Conservation (phyloP, 768 basidiomycete genomes). For the Favolaschia claudopus region DNA sequence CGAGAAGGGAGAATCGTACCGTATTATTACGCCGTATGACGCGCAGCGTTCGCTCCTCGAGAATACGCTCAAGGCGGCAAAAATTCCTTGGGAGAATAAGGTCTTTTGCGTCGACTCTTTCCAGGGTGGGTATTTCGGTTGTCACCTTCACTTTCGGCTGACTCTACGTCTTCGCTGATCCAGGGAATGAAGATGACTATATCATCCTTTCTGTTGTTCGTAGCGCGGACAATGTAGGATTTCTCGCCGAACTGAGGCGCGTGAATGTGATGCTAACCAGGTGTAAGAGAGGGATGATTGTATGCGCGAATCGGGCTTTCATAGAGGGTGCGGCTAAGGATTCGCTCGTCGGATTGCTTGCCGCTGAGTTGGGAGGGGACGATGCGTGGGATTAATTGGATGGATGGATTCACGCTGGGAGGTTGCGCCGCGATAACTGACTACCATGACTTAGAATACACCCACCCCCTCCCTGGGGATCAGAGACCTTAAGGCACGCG, state of each 20-base stretch:
- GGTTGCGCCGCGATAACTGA: no score
- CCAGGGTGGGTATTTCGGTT: conserved; percentile 57
- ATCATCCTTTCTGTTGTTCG: conserved; percentile 61
- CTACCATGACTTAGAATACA: no score
- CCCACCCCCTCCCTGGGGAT: no score
- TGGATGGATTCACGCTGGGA: no score
- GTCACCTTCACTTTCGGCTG: neutral
- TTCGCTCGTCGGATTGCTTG: conserved; percentile 50
- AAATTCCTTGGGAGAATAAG: conserved; percentile 61
- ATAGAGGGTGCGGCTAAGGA: conserved; percentile 37
- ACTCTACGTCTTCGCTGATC: neutral
- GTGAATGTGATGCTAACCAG: conserved; percentile 64
- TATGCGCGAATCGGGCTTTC: conserved; percentile 55
- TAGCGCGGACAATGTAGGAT: conserved; percentile 51
- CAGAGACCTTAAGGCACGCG: no score
- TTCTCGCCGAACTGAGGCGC: conserved; percentile 51
- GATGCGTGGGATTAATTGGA: conserved; percentile 16
- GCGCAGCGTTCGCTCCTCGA: conserved; percentile 65
- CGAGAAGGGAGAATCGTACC: conserved; percentile 45
- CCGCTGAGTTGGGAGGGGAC: neutral
- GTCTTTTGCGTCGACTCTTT: conserved; percentile 81
- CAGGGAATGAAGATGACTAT: conserved; percentile 61
- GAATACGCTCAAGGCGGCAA: conserved; percentile 49
- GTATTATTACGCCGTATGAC: conserved; percentile 79
- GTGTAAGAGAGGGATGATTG: conserved; percentile 53